Evolutionary conservation across 2,329 filamentous ascomycete species (phyloP), one percentile per base, ranked within the genome.

Genomic region (Neospermospora avenae): DNA sequence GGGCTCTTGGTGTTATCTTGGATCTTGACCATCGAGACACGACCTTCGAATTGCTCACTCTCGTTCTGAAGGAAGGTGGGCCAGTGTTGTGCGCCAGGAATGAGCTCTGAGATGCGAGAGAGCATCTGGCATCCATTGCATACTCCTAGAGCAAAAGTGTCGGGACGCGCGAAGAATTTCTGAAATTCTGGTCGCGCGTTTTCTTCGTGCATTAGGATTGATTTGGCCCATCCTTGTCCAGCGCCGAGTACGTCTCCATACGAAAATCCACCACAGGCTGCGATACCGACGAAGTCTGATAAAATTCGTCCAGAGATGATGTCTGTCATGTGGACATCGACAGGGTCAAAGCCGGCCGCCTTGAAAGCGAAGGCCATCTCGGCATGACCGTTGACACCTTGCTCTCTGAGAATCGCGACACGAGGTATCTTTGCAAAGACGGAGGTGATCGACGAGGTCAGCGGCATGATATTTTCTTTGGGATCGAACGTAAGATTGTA

Each of bases 71-170:
- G 88, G 75, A 97, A 97, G 24, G 84, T 89, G 2, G 92, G 93
- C 92, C 93, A 97, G 69, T 83, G 77, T 65, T 84, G 78, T 0
- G 92, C 85, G n/a, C 92, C 93, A 0, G 92, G 93, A 64, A 97
- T 96, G 56, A 96, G 79, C 61, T 88, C 85, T 71, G 91, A 91
- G 42, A 96, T 79, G 54, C 91, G 86, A 5, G 89, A 89, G 42
- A 98, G 80, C 85, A 98, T 96, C 76, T 99, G 95, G 73, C 95
- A 98, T 54, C 95, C 95, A 74, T 99, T 99, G 82, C 95, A 98
- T 35, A 98, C 91, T 68, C 95, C 95, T 0, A 99, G 82, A 0
- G 91, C 82, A 75, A 99, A 98, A 0, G 95, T 98, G 72, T 97
- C 91, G 4, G 87, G 84, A 31, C 95, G 85, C 66, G 86, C 82